Evolutionary conservation across 2,329 filamentous ascomycete species (phyloP), one percentile per base, ranked within the genome.

Genomic region (Clonostachys chloroleuca): DNA sequence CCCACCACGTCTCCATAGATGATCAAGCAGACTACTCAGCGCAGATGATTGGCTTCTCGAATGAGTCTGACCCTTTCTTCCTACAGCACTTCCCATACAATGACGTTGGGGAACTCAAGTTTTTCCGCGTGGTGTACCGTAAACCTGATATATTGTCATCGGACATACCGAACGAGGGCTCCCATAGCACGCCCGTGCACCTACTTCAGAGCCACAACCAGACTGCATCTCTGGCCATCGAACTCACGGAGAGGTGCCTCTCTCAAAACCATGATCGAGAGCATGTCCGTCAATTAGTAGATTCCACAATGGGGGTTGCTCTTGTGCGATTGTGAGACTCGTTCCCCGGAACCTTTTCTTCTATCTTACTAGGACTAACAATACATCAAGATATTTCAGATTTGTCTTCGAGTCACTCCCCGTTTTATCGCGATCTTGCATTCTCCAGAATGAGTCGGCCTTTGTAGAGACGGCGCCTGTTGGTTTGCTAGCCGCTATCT

Each of bases 101-200:
- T 47, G 43, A 54, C 13, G 46, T 49, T 3, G 62, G 66, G 36
- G 51, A 62, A 39, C 43, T 64, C 16, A 53, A 58, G 51, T 65
- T 64, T 51, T 56, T 54, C 48, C 44, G 47, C 14, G 54, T 56
- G 24, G 52, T 52, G 2, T 56, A 56, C 42, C 51, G 53, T n/a
- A 52, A 46, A 20, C 33, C 49, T 13, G 17, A 30, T 10, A 30
- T 30, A 8, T 24, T 9, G 24, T 30, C 24, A 30, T 30, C 24
- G 5, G 3, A 3, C 9, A 10, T 10, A n/a, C 12, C 12, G 12
- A 40, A 35, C 4, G 16, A 39, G 5, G 12, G 14, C 20, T 16
- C 34, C 18, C 20, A 34, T 16, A 46, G 34, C 36, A 40, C 13
- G 48, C 53, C 24, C 6, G 41, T 52, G 13, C 53, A 55, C 35